phyloP scores from a whole-genome alignment of 2,329 filamentous ascomycete species.

The Monosporascus cannonballus region DNA sequence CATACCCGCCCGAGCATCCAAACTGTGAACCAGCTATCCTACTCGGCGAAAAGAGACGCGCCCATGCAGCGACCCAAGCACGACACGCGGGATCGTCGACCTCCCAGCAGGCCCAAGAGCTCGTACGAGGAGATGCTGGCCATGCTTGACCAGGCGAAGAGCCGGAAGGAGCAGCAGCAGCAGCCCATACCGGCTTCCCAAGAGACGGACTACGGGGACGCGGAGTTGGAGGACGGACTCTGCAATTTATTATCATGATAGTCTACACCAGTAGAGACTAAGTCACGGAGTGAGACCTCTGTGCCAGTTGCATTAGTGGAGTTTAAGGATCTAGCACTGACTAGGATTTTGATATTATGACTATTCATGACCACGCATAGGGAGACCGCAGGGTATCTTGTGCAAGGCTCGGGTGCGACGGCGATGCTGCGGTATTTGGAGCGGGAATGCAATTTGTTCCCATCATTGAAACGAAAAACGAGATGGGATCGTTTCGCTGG shows the following conservation, averaged over 20 bases:
- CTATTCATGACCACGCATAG: too few relatives aligned
- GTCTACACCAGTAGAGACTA: not conserved
- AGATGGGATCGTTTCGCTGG: too few relatives aligned
- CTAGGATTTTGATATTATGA: not conserved
- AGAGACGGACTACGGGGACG: conserved; percentile 25
- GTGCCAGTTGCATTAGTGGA: not conserved
- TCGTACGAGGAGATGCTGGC: conserved; percentile 17
- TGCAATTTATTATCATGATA: not conserved
- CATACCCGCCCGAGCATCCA: not conserved
- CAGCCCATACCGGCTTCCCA: conserved; percentile 14
- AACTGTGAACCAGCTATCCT: not conserved
- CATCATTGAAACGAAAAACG: too few relatives aligned
- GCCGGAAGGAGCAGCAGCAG: not conserved
- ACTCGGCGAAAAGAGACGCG: not conserved
- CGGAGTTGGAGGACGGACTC: conserved; percentile 12
- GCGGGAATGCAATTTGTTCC: too few relatives aligned
- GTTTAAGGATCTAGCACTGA: not conserved
- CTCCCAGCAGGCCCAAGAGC: conserved; percentile 6
- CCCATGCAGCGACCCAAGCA: conserved; percentile 7
- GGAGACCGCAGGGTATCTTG: too few relatives aligned
- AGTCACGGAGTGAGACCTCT: not conserved
- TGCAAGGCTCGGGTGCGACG: too few relatives aligned
- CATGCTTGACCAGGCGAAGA: conserved; percentile 1
- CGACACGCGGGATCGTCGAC: conserved; percentile 1
- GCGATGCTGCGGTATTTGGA: too few relatives aligned